Evolutionary conservation across 495 filamentous ascomycete species (phyloP).

Genomic region (Ascodesmis nigricans): DNA sequence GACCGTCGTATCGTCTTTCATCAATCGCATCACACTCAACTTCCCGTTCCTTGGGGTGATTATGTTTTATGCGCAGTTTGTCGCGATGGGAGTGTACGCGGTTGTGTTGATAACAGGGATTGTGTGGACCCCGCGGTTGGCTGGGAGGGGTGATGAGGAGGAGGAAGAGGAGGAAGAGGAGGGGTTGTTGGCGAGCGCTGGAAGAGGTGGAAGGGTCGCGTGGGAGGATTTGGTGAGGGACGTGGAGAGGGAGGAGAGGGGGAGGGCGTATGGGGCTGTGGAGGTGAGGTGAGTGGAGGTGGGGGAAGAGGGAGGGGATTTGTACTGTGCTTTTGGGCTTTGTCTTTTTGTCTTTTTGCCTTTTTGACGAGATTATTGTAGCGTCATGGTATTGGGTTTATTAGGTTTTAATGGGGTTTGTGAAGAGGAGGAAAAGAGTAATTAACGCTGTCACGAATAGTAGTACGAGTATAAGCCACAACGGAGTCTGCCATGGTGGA

Average conservation of each 20-base stretch:
- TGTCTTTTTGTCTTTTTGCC: too few species aligned
- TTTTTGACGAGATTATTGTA: too few species aligned
- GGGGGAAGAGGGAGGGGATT: too few species aligned
- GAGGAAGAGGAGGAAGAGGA: constrained; percentile 92
- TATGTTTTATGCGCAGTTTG: constrained; percentile 87
- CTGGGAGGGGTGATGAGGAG: constrained; percentile 61
- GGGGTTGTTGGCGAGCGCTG: constrained; percentile 60
- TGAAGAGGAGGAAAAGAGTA: too few species aligned
- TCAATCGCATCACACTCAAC: constrained; percentile 83
- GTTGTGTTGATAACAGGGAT: constrained; percentile 52
- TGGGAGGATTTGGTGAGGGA: constrained; percentile 65
- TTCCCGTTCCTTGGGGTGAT: constrained; percentile 91
- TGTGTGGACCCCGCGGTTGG: constrained; percentile 56
- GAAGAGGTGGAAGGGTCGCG: constrained; percentile 56
- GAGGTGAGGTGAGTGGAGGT: too few species aligned
- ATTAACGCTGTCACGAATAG: too few species aligned
- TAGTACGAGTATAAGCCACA: too few species aligned
- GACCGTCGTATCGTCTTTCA: constrained; percentile 68
- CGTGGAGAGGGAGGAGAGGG: too few species aligned
- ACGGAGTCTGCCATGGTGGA: too few species aligned
- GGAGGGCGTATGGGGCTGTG: constrained; percentile 7
- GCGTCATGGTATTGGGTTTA: too few species aligned
- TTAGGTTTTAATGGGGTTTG: too few species aligned
- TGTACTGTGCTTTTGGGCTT: too few species aligned
- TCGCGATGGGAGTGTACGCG: constrained; percentile 64